Percentiles rank a stretch among this genome's conserved stretches.
Conservation (phyloP, 2,329 filamentous ascomycete species). For the Fusarium drepaniforme region DNA sequence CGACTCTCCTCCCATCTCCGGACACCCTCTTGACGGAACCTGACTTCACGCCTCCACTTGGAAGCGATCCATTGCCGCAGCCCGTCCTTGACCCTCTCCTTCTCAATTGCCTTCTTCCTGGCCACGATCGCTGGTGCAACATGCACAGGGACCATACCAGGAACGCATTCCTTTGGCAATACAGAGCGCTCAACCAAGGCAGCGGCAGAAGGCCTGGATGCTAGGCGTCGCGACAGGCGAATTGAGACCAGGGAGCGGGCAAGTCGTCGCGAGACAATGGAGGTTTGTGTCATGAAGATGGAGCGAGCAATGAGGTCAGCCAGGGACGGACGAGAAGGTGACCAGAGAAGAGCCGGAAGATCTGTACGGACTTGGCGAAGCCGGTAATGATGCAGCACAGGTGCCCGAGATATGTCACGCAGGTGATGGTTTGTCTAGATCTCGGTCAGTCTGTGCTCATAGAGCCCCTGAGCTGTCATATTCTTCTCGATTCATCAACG, state of each 20-base stretch:
- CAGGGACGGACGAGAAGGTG: slow-evolving; percentile 69
- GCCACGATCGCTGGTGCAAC: slow-evolving; percentile 74
- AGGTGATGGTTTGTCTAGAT: slow-evolving; percentile 71
- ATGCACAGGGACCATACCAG: slow-evolving; percentile 53
- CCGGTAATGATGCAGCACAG: slow-evolving; percentile 73
- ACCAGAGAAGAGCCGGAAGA: slow-evolving; percentile 68
- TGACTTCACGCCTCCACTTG: slow-evolving; percentile 67
- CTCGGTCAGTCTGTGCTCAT: slow-evolving; percentile 32
- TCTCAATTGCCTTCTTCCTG: slow-evolving; percentile 71
- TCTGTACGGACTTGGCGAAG: slow-evolving; percentile 67
- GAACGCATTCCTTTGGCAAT: slow-evolving; percentile 73
- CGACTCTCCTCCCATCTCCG: slow-evolving; percentile 62
- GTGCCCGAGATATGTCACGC: slow-evolving; percentile 71
- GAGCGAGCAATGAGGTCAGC: slow-evolving; percentile 71
- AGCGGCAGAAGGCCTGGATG: slow-evolving; percentile 69
- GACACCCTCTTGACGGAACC: slow-evolving; percentile 61
- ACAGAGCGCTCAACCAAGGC: slow-evolving; percentile 73
- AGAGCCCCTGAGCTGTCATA: not conserved
- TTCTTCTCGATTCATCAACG: not conserved
- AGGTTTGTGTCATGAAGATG: slow-evolving; percentile 76
- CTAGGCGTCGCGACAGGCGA: slow-evolving; percentile 71
- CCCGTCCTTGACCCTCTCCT: slow-evolving; percentile 75
- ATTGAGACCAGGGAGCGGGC: slow-evolving; percentile 75
- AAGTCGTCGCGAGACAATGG: slow-evolving; percentile 73
- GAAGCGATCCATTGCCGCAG: slow-evolving; percentile 73